phyloP scores from a whole-genome alignment of 2,329 filamentous ascomycete genomes.

The Ampelomyces quisqualis region DNA sequence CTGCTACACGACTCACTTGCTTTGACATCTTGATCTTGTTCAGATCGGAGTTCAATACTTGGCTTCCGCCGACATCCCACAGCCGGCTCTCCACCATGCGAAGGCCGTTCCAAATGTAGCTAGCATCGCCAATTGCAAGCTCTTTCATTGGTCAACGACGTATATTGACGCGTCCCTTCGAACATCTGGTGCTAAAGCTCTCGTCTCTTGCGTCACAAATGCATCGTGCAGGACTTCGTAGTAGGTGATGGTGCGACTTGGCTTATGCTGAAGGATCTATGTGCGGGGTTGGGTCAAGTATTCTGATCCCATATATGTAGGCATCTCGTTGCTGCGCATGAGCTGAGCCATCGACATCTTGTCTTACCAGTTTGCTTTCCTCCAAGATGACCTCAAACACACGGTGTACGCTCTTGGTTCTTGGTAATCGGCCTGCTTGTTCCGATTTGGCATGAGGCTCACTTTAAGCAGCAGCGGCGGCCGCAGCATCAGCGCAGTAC shows the following conservation, averaged over 20 bases:
- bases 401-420: conserved; percentile 10
- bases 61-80: conserved; percentile 28
- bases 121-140: conserved; percentile 13
- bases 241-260: conserved; percentile 9
- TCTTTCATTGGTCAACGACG: conserved; percentile 12
- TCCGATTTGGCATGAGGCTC: background rate
- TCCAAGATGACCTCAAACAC: conserved; percentile 10
- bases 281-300: conserved; percentile 6
- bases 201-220: conserved; percentile 18
- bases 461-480: conserved; percentile 8
- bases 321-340: too few species aligned
- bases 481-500: conserved; percentile 18
- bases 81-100: conserved; percentile 36
- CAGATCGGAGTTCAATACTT: conserved; percentile 21
- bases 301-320: conserved; percentile 1
- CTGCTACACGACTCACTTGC: too few species aligned
- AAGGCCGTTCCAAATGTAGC: conserved; percentile 11
- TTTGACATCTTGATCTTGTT: conserved; percentile 7
- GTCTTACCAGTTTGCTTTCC: background rate
- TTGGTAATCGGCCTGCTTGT: conserved; percentile 11
- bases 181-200: conserved; percentile 9
- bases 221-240: conserved; percentile 6
- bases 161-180: conserved; percentile 27
- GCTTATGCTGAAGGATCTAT: conserved; percentile 7
- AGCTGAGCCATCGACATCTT: too few species aligned